Evolutionary conservation across 164 flowering plant genomes (phyloP).

Genomic region (Berberis thunbergii): DNA sequence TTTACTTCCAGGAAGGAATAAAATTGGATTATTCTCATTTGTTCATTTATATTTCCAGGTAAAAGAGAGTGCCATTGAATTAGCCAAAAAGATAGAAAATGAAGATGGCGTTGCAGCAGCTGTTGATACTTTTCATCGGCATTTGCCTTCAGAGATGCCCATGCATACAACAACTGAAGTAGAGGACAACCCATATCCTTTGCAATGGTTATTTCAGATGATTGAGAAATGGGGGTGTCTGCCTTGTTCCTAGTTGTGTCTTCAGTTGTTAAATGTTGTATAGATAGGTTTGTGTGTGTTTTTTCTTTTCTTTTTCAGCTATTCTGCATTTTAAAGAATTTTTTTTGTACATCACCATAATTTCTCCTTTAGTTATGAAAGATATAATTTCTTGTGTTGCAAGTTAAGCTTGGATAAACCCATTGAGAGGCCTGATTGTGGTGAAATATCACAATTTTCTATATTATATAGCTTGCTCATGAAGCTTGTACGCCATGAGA

Average conservation of each 20-base stretch:
- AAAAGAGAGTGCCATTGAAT: conserved; percentile 54
- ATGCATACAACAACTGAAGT: conserved; percentile 27
- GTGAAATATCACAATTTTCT: too few relatives aligned
- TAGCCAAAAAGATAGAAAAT: conserved; percentile 57
- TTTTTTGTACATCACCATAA: too few relatives aligned
- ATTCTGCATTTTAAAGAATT: background rate
- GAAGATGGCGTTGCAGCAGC: conserved; percentile 94
- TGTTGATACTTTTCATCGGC: conserved; percentile 80
- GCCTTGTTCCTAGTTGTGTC: conserved; percentile 35
- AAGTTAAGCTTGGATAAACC: too few relatives aligned
- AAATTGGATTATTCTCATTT: background rate
- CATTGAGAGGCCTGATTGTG: too few relatives aligned
- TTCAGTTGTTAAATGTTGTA: conserved; percentile 2
- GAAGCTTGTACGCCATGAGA: too few relatives aligned
- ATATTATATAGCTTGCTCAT: too few relatives aligned
- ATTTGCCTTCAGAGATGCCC: conserved; percentile 67
- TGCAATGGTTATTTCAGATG: conserved; percentile 56
- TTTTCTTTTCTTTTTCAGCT: conserved; percentile 5
- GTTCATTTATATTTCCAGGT: conserved; percentile 34
- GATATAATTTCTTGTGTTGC: too few relatives aligned
- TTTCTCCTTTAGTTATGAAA: too few relatives aligned
- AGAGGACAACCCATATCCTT: conserved; percentile 34
- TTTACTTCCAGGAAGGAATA: background rate
- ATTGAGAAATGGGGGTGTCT: conserved; percentile 54
- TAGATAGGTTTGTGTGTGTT: background rate